Conservation (phyloP, 768 basidiomycete species). For the Phlebiopsis flavidoalba region DNA sequence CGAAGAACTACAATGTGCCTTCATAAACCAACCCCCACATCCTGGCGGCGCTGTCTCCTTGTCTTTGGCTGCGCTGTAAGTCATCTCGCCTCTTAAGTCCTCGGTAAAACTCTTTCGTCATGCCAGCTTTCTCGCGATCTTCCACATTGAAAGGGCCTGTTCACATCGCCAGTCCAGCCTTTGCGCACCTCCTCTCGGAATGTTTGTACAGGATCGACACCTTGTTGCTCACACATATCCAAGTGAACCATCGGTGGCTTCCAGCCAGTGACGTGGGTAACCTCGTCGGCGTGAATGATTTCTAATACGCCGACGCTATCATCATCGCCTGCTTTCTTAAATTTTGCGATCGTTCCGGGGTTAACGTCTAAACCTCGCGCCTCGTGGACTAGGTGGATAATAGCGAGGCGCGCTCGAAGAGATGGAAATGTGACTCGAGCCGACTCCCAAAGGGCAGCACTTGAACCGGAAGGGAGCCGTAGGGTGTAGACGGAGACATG, state of each 20-base stretch:
- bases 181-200: constrained; percentile 67
- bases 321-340: constrained; percentile 57
- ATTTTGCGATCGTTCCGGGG: constrained; percentile 71
- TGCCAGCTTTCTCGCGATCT: constrained; percentile 67
- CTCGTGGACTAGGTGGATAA: constrained; percentile 85
- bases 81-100: constrained; percentile 59
- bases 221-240: constrained; percentile 60
- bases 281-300: constrained; percentile 77
- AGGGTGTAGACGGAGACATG: constrained; percentile 60
- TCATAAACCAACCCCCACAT: constrained; percentile 4
- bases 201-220: constrained; percentile 52
- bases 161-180: constrained; percentile 69
- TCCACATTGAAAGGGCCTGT: constrained; percentile 78
- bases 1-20: background rate
- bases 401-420: constrained; percentile 67
- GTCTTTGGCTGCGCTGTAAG: background rate
- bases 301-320: constrained; percentile 68
- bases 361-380: constrained; percentile 83
- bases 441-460: constrained; percentile 75
- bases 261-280: constrained; percentile 75
- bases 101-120: constrained; percentile 72
- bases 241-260: constrained; percentile 40
- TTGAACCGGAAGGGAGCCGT: constrained; percentile 70
- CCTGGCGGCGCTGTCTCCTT: background rate
- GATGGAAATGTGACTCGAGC: constrained; percentile 63